Evolutionary conservation across 768 basidiomycete species (phyloP), one percentile per base, ranked within the genome.

Genomic region (Coprinopsis strossmayeri): DNA sequence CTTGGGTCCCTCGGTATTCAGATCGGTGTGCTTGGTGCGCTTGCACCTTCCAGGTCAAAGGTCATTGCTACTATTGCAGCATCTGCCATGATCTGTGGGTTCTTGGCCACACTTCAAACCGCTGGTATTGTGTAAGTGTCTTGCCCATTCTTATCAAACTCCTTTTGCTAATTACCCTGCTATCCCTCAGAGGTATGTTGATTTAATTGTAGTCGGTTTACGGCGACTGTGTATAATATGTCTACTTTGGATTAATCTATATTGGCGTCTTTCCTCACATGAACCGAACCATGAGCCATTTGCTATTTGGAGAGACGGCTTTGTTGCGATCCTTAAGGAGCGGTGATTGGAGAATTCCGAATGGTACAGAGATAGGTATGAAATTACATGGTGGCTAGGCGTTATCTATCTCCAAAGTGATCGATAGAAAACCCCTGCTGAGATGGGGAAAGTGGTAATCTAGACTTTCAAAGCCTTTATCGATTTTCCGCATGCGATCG

Each of bases 1-100:
- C 70, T 91, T 38, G 81, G 85, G 48, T 88, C 88, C 5, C 70
- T 92, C 21, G 92, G 91, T 59, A 91, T 94, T 56, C 88, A 92
- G 63, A 69, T 74, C 20, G 72, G 72, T 54, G 72, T 74, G n/a
- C 64, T 74, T 25, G 60, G 71, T 45, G 70, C 72, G 28, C 61
- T 74, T 53, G 72, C 68, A 10, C 72, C 72, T 17, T 69, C 82
- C 20, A 78, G 82, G 52, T 72, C 76, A 47, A 85, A 78, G 59
- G 68, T 77, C 53, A 93, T 95, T 56, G 82, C 85, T 24, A 73
- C 71, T 7, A 71, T 82, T 41, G 86, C 88, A 15, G 53, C 69
- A 15, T 86, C 83, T 41, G 67, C 67, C 9, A 67, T 67, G 65
- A 51, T 65, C 34, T 64, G 65, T 35, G 59, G 55, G 34, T 62